Evolutionary conservation across 2,329 filamentous ascomycete species (phyloP).

Genomic region (Sclerotinia spermophila): DNA sequence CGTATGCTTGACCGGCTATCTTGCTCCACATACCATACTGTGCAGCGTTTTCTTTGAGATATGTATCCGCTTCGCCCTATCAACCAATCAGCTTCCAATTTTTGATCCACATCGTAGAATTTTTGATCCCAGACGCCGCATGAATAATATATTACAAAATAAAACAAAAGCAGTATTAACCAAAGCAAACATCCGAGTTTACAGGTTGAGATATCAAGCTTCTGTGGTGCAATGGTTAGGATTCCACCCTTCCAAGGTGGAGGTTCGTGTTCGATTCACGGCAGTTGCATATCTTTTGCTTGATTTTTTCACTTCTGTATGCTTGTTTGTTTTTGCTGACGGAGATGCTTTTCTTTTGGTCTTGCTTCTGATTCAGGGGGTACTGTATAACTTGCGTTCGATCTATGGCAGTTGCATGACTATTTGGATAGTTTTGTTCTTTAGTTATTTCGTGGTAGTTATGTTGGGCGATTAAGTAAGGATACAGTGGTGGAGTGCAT

Average conservation of each 20-base stretch:
- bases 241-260: slow-evolving; percentile 19
- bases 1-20: neutral
- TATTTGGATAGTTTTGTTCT: neutral
- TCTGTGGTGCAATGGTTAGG: slow-evolving; percentile 18
- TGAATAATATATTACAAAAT: neutral
- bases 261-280: slow-evolving; percentile 17
- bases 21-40: neutral
- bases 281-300: neutral
- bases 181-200: neutral
- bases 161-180: rapidly evolving
- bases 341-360: neutral
- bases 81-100: neutral
- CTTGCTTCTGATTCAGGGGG: neutral
- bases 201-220: neutral
- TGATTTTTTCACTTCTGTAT: neutral
- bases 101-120: neutral
- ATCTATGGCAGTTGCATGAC: neutral
- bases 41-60: neutral
- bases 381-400: neutral
- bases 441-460: neutral
- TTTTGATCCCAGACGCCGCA: rapidly evolving
- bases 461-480: neutral
- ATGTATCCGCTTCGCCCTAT: neutral
- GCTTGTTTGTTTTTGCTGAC: neutral
- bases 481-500: neutral